phyloP scores from a whole-genome alignment of 1,284 basidiomycete species.

The Boletus hoseneyae region DNA sequence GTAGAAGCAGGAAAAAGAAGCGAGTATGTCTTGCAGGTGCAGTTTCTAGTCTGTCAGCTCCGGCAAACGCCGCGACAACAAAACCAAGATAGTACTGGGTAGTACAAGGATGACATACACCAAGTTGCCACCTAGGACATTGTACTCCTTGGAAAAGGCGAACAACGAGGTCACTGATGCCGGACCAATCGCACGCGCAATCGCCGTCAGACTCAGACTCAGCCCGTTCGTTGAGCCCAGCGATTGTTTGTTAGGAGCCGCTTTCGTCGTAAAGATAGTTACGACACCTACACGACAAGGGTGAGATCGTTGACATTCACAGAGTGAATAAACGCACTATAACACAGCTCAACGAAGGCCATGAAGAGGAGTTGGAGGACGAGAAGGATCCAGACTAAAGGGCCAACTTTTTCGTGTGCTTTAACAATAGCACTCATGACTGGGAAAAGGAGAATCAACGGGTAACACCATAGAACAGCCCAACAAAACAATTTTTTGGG shows the following conservation, averaged over 20 bases:
- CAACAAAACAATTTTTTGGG: slow-evolving; percentile 52
- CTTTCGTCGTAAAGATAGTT: slow-evolving; percentile 33
- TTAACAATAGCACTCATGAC: slow-evolving; percentile 42
- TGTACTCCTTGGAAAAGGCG: slow-evolving; percentile 34
- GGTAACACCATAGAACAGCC: slow-evolving; percentile 48
- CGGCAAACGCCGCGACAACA: slow-evolving; percentile 20
- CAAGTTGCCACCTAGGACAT: slow-evolving; percentile 34
- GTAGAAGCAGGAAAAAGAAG: too few relatives aligned
- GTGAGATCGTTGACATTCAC: slow-evolving; percentile 1
- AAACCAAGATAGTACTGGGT: slow-evolving; percentile 19
- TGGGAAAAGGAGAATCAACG: slow-evolving; percentile 55
- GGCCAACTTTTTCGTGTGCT: slow-evolving; percentile 18
- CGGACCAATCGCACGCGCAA: slow-evolving; percentile 48
- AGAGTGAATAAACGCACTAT: slow-evolving; percentile 20
- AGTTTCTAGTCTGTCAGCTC: slow-evolving; percentile 15
- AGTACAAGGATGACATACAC: slow-evolving; percentile 32
- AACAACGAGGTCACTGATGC: slow-evolving; percentile 37
- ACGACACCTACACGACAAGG: slow-evolving; percentile 26
- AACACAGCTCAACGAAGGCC: slow-evolving; percentile 26
- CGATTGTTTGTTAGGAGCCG: slow-evolving; percentile 33
- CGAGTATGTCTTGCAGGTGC: too few relatives aligned
- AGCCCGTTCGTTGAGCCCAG: slow-evolving; percentile 51
- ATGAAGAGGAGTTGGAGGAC: slow-evolving; percentile 26
- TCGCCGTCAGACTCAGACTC: slow-evolving; percentile 45
- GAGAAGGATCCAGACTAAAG: slow-evolving; percentile 30